Evolutionary conservation across 768 basidiomycete genomes (phyloP).

Genomic region (Termitomyces heimii): DNA sequence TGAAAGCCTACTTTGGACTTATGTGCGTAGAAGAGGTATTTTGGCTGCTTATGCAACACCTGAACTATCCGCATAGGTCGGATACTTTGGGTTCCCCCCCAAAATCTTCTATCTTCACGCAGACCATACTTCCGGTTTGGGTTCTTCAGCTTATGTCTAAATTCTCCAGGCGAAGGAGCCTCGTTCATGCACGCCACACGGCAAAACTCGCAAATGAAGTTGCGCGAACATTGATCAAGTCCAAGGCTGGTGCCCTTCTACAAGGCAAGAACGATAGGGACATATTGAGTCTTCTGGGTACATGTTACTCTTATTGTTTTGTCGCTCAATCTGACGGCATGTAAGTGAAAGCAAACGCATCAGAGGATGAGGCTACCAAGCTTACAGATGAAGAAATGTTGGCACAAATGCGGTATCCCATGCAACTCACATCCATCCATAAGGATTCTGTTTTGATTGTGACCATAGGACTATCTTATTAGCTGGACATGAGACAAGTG

Average conservation of each 20-base stretch:
- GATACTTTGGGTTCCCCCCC: constrained; percentile 44
- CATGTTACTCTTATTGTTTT: constrained; percentile 6
- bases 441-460: background rate
- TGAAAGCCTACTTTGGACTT: constrained; percentile 47
- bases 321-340: background rate
- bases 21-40: constrained; percentile 25
- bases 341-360: constrained; percentile 39
- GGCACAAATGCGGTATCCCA: constrained; percentile 29
- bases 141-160: constrained; percentile 40
- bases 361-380: constrained; percentile 25
- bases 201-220: constrained; percentile 38
- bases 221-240: constrained; percentile 39
- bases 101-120: constrained; percentile 39
- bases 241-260: constrained; percentile 41
- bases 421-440: background rate
- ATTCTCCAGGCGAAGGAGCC: constrained; percentile 34
- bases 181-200: constrained; percentile 42
- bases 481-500: constrained; percentile 57
- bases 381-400: constrained; percentile 36
- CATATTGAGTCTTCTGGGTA: constrained; percentile 52
- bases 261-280: constrained; percentile 47
- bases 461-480: constrained; percentile 34
- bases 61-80: constrained; percentile 27
- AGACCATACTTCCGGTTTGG: constrained; percentile 43
- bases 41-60: background rate